Evolutionary conservation across 2,329 filamentous ascomycete species (phyloP).

Genomic region (Monilinia vaccinii-corymbosi): DNA sequence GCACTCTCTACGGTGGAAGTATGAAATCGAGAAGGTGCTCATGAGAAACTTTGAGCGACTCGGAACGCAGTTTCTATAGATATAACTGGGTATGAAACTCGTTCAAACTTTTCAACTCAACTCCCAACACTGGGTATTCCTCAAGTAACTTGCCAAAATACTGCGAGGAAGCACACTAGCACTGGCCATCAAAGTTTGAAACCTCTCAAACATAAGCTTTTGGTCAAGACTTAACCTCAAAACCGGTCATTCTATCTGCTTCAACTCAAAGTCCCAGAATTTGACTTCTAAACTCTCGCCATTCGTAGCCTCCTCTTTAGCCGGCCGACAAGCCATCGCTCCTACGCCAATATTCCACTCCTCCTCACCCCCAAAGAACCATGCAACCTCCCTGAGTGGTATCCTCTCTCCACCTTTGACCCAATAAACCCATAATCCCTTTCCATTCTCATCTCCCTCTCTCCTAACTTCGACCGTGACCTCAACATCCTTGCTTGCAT

Average conservation of each 20-base stretch:
- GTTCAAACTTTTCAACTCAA: too few species aligned
- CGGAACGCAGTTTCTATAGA: too few species aligned
- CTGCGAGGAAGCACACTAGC: neutral
- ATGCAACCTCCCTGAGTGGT: slow-evolving; percentile 4
- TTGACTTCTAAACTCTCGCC: neutral
- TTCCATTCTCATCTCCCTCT: neutral
- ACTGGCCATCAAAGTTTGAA: neutral
- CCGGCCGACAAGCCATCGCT: slow-evolving; percentile 4
- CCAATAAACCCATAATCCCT: slow-evolving; percentile 7
- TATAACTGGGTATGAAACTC: too few species aligned
- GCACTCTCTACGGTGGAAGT: too few species aligned
- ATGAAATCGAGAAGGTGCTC: too few species aligned
- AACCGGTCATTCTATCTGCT: neutral
- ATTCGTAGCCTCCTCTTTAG: neutral
- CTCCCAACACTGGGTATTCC: too few species aligned
- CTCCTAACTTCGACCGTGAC: slow-evolving; percentile 2
- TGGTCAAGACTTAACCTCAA: neutral
- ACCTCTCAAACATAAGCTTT: neutral
- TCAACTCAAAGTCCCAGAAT: slow-evolving; percentile 2
- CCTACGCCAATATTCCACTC: neutral
- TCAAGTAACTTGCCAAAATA: neutral
- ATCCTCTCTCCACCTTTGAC: neutral
- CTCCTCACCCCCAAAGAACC: slow-evolving; percentile 6
- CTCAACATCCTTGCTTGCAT: neutral
- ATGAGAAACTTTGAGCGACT: too few species aligned